phyloP scores from a whole-genome alignment of 148 eudicot genomes.

The Vaccinium darrowii region DNA sequence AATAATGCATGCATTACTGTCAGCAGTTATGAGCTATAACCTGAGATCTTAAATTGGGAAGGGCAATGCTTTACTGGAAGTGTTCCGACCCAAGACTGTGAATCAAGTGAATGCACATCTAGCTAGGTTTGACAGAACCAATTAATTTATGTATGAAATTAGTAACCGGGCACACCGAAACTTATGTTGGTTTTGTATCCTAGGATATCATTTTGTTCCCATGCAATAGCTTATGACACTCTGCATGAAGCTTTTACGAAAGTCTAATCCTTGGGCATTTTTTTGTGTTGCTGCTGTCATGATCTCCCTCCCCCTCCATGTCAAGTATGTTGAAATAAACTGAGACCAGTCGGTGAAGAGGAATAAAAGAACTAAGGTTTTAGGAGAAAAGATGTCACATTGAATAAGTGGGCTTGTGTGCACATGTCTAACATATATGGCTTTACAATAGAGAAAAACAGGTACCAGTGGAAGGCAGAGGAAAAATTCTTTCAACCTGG shows the following conservation, averaged over 20 bases:
- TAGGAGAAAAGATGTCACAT: neutral
- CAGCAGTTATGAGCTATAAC: neutral
- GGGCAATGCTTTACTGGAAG: neutral
- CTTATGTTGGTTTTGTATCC: neutral
- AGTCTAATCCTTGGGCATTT: neutral
- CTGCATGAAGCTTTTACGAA: neutral
- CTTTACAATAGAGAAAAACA: neutral
- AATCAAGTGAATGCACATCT: neutral
- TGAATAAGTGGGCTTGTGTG: neutral
- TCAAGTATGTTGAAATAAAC: neutral
- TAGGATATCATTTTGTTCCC: neutral
- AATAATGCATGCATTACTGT: neutral
- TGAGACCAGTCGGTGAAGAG: neutral
- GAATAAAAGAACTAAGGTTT: neutral
- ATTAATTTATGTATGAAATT: too few relatives aligned
- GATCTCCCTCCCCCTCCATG: slow-evolving; percentile 1
- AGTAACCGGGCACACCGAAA: neutral
- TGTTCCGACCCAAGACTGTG: neutral
- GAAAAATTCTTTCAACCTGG: slow-evolving; percentile 6
- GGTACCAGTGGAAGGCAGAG: neutral
- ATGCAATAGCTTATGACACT: neutral
- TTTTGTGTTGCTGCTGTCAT: neutral
- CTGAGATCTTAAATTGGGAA: neutral
- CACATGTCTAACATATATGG: neutral
- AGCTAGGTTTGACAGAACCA: neutral